These are phyloP conservation scores for Casuarina cunninghamiana DNA, from an alignment of 306 rosid species.

Conservation along the genomic window DNA sequence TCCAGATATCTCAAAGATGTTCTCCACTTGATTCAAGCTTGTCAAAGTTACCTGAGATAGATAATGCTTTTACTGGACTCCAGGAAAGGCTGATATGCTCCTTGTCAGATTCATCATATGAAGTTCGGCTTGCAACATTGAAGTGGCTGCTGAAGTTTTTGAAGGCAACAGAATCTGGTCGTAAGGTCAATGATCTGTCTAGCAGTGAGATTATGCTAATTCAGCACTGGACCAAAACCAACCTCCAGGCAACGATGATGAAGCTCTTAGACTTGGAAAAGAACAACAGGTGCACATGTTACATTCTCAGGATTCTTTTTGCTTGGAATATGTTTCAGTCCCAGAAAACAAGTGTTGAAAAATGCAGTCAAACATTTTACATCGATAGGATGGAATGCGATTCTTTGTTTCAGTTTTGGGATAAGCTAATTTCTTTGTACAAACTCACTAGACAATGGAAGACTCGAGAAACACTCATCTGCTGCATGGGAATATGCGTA, in stretches of 20 bases:
- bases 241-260: slow-evolving; percentile 63
- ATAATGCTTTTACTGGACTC: slow-evolving; percentile 50
- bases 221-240: slow-evolving; percentile 57
- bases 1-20: slow-evolving; percentile 33
- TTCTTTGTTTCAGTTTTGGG: slow-evolving; percentile 70
- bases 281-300: slow-evolving; percentile 65
- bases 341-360: slow-evolving; percentile 41
- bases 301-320: slow-evolving; percentile 71
- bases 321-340: slow-evolving; percentile 79
- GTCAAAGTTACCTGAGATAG: slow-evolving; percentile 42
- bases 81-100: slow-evolving; percentile 64
- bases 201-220: slow-evolving; percentile 46
- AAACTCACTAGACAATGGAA: slow-evolving; percentile 70
- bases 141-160: slow-evolving; percentile 86
- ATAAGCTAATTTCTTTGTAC: slow-evolving; percentile 61
- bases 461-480: slow-evolving; percentile 65
- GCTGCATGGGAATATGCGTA: slow-evolving; percentile 74
- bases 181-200: slow-evolving; percentile 39
- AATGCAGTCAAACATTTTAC: slow-evolving; percentile 45
- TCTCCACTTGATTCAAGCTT: slow-evolving; percentile 41
- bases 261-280: slow-evolving; percentile 66
- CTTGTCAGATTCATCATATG: slow-evolving; percentile 75
- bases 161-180: slow-evolving; percentile 56
- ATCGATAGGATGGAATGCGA: slow-evolving; percentile 73
- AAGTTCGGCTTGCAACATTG: slow-evolving; percentile 88